Base-by-base conservation (phyloP, 257 asterid genomes). In the Primulina huaijiensis region DNA sequence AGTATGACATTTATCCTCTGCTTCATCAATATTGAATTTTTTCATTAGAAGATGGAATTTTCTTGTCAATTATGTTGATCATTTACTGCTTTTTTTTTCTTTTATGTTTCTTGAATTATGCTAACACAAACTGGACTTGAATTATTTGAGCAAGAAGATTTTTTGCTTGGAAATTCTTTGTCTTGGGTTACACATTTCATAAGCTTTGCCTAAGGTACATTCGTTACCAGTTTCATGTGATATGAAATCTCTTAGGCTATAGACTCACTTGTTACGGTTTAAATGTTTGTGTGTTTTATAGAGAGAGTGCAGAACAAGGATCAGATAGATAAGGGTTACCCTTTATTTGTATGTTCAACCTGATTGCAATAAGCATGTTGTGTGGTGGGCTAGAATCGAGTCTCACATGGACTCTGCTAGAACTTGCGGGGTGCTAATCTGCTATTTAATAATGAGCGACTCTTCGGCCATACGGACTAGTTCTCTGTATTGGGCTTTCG, bases 1-100 rank as follows among this genome's bases (percentile, higher is more conserved):
- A 89, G 97, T 93, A 89, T 0, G 89, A 43, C 7, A 6, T 7
- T 35, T 56, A 60, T 31, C 60, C 30, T 40, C 8, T 5, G 6
- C 65, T 64, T 12, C 1, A 46, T 46, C 19, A 46, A 4, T 1
- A 17, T 38, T 25, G 60, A 63, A 25, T 10, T 59, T 69, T 60
- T 29, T 11, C 34, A 31, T 66, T 10, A 29, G 12, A 5, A 3
- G 19, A 65, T 33, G 16, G 46, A 46, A 14, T 2, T 59, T 52
- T n/a, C 11, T 31, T 12, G 40, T 4, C 50, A 37, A 3, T 19
- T 14, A 37, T 7, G 7, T 74, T 11, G 38, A 40, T 50, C 43
- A 4, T 33, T 37, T 10, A 71, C 65, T 69, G 59, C 68, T 27
- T 64, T 70, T 0, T 70, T 16, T 21, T 0, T 64, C 6, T 35